phyloP scores from a whole-genome alignment of 345 rosid species.

The Acer yangbiense region DNA sequence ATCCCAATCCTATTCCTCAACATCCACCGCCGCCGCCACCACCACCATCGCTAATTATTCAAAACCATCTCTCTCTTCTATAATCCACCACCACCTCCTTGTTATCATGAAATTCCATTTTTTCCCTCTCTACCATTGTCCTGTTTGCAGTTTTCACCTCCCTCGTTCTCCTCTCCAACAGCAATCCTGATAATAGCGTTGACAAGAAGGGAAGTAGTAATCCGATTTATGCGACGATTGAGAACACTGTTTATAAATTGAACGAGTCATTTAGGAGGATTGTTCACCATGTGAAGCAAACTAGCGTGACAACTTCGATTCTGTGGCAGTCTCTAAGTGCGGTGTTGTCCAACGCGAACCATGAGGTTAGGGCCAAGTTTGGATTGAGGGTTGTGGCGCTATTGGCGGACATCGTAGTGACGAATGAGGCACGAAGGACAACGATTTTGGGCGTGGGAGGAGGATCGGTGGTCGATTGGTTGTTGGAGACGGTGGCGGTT shows the following conservation, averaged over 20 bases:
- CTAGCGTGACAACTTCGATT: slow-evolving; percentile 78
- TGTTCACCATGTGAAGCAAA: slow-evolving; percentile 60
- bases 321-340: slow-evolving; percentile 89
- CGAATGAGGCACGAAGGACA: slow-evolving; percentile 70
- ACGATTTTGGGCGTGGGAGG: slow-evolving; percentile 86
- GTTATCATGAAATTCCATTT: slow-evolving; percentile 43
- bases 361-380: slow-evolving; percentile 87
- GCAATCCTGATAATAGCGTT: slow-evolving; percentile 5
- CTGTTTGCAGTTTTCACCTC: slow-evolving; percentile 54
- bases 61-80: slow-evolving; percentile 21
- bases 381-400: slow-evolving; percentile 87
- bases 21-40: slow-evolving; percentile 26
- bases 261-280: slow-evolving; percentile 63
- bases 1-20: slow-evolving; percentile 28
- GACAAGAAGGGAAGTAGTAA: neutral
- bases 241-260: slow-evolving; percentile 48
- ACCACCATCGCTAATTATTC: slow-evolving; percentile 20
- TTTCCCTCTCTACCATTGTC: slow-evolving; percentile 62
- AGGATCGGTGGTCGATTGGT: slow-evolving; percentile 93
- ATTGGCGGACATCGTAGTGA: slow-evolving; percentile 85
- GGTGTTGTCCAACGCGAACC: slow-evolving; percentile 89
- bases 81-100: slow-evolving; percentile 13
- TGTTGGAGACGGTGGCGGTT: slow-evolving; percentile 75
- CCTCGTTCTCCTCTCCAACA: slow-evolving; percentile 34
- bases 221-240: slow-evolving; percentile 46